Base-by-base conservation (phyloP, 2,329 filamentous ascomycete species). In the Cladorrhinum sp. region DNA sequence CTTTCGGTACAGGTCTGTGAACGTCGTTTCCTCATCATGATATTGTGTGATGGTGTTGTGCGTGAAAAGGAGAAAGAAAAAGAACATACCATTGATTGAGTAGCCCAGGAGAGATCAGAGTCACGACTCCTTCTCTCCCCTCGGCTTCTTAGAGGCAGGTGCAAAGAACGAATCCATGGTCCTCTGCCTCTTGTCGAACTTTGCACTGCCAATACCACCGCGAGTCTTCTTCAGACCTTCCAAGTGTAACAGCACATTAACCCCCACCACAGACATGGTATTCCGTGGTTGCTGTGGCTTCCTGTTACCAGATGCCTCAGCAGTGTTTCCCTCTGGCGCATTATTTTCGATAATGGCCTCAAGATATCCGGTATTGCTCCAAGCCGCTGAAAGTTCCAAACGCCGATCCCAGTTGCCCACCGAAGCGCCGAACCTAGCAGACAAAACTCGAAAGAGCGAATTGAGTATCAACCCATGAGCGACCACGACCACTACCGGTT, bases 1-100 rank as follows among this genome's bases (percentile, higher is more conserved):
- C 20, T 76, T 89, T 91, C 87, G 82, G 89, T 88, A 89, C 88
- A 92, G 89, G 88, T 92, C 88, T 91, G 88, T 91, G 88, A 88
- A 84, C 79, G 79, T 80, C 82, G 77, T 71, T 78, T 75, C 82
- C 79, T 91, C 87, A 89, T 91, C 89, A 91, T 85, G 72, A 79
- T 80, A 83, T 79, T 83, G 50, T 60, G 28, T 50, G 30, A 21
- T 24, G 62, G 36, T 24, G 48, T 48, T 30, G 57, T 50, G 51
- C 65, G 58, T 61, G 64, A 59, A 54, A 67, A 59, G 60, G 62
- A 61, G 61, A 62, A 62, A 18, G 60, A 62, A 54, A 48, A 65
- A 7, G 7, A 64, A 73, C 77, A 63, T 79, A 83, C 80, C 77
- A 71, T 72, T 68, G 36, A 20, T 21, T 48, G 60, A 20, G 21